Evolutionary conservation across 1,284 basidiomycete genomes (phyloP).

Genomic region (Meira miltonrushii): DNA sequence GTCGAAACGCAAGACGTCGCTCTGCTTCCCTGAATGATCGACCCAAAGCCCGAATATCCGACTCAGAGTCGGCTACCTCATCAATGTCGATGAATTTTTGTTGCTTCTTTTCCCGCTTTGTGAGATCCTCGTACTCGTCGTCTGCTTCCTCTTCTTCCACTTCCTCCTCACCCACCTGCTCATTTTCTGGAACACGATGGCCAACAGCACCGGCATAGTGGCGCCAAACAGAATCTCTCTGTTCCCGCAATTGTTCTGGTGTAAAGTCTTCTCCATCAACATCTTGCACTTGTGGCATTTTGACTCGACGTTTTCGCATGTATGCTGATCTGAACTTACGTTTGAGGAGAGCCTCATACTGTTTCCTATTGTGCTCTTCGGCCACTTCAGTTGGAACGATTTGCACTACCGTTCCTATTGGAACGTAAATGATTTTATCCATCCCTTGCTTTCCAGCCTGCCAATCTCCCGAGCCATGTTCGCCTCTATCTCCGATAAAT

Average conservation of each 20-base stretch:
- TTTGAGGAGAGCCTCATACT: slow-evolving; percentile 33
- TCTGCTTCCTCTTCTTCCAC: slow-evolving; percentile 1
- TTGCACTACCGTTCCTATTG: slow-evolving; percentile 49
- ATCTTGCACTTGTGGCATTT: background rate
- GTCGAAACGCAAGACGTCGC: slow-evolving; percentile 14
- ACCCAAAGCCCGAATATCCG: slow-evolving; percentile 9
- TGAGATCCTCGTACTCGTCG: background rate
- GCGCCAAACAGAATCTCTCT: slow-evolving; percentile 44
- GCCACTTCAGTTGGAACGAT: slow-evolving; percentile 23
- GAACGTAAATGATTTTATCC: slow-evolving; percentile 41
- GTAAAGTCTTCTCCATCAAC: background rate
- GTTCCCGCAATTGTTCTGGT: slow-evolving; percentile 3
- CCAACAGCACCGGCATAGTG: slow-evolving; percentile 34
- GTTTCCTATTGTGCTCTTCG: slow-evolving; percentile 26
- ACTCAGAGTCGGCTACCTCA: slow-evolving; percentile 4
- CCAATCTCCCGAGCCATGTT: slow-evolving; percentile 45
- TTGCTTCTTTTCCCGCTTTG: background rate
- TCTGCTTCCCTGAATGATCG: slow-evolving; percentile 16
- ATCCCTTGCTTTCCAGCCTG: slow-evolving; percentile 36
- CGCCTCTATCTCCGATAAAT: slow-evolving; percentile 24
- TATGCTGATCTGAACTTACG: slow-evolving; percentile 14
- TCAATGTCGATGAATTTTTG: background rate
- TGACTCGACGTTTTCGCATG: background rate
- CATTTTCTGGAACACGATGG: background rate
- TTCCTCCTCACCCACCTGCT: slow-evolving; percentile 1